A percentile compares a stretch with the other conserved stretches of the same genome.
Evolutionary conservation across 2,329 filamentous ascomycete genomes (phyloP).

Genomic region (Verticillium nonalfalfae): DNA sequence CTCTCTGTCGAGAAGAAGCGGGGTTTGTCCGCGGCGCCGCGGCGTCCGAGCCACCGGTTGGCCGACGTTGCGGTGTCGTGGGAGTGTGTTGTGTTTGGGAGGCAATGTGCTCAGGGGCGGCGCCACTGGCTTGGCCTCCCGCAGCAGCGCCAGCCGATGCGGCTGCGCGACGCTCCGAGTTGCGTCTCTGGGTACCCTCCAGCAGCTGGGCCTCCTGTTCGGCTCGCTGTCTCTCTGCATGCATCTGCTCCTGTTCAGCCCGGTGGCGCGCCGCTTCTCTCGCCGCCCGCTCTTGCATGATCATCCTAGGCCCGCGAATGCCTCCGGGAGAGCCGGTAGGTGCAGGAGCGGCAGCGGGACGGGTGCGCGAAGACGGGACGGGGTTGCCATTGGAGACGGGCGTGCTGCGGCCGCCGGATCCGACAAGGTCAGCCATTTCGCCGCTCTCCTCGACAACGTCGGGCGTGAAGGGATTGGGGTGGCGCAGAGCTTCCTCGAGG

Average conservation of each 20-base stretch:
- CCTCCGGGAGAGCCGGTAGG: conserved; percentile 54
- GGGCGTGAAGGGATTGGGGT: conserved; percentile 75
- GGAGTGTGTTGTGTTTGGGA: conserved; percentile 6
- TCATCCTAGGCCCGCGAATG: conserved; percentile 79
- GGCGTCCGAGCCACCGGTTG: conserved; percentile 6
- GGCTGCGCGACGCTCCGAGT: conserved; percentile 55
- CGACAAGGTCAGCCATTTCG: conserved; percentile 78
- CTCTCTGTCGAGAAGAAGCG: conserved; percentile 14
- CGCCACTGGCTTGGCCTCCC: conserved; percentile 7
- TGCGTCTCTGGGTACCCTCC: conserved; percentile 50
- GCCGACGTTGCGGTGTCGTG: conserved; percentile 10
- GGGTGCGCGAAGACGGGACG: conserved; percentile 26
- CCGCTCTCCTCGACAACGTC: conserved; percentile 85
- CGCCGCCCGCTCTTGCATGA: conserved; percentile 81
- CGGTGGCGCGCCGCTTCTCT: conserved; percentile 65
- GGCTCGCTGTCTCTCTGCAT: conserved; percentile 49
- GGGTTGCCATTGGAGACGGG: conserved; percentile 51
- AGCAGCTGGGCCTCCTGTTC: conserved; percentile 49
- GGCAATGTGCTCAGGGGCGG: conserved; percentile 4
- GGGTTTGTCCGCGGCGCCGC: conserved; percentile 12
- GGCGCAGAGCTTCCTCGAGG: conserved; percentile 82
- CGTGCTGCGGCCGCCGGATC: conserved; percentile 38
- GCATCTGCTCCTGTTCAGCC: conserved; percentile 58
- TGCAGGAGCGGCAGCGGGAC: conserved; percentile 40
- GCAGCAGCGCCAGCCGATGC: conserved; percentile 43